phyloP scores from a whole-genome alignment of 176 grass and related monocot species.

The Phoenix roebelenii region DNA sequence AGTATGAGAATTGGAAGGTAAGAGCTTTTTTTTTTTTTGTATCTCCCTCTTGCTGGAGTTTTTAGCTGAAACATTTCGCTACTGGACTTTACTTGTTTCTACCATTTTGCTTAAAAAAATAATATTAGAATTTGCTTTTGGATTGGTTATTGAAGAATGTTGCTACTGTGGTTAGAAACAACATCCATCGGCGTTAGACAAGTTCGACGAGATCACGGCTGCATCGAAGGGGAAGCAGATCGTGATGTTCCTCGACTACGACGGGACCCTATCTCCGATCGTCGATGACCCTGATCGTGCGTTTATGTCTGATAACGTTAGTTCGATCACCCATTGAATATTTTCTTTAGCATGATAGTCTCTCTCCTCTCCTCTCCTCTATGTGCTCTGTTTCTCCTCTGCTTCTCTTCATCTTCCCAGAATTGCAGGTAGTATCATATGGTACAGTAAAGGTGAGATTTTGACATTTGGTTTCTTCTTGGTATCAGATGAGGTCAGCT shows the following conservation, averaged over 20 bases:
- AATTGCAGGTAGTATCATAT: conserved; percentile 13
- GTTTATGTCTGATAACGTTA: conserved; percentile 70
- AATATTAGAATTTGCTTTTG: too few species aligned
- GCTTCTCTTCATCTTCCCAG: neutral
- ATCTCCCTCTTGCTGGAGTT: too few species aligned
- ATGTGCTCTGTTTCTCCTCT: neutral
- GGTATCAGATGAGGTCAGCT: conserved; percentile 51
- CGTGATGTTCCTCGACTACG: conserved; percentile 77
- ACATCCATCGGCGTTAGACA: conserved; percentile 57
- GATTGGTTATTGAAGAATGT: too few species aligned
- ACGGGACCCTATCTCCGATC: conserved; percentile 74
- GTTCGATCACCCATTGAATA: neutral
- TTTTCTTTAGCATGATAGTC: neutral
- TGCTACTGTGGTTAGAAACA: conserved; percentile 19
- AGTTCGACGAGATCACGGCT: conserved; percentile 38
- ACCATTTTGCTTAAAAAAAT: too few species aligned
- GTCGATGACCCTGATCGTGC: conserved; percentile 69
- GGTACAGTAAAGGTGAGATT: too few species aligned
- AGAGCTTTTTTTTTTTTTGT: neutral
- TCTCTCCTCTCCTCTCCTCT: neutral
- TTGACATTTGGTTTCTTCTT: neutral
- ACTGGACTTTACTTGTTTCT: too few species aligned
- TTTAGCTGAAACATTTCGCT: too few species aligned
- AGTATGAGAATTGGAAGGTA: conserved; percentile 9
- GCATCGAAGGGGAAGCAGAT: conserved; percentile 45